Percentiles rank a stretch among this genome's conserved stretches.
These are phyloP conservation scores for Cyberlindnera maritima DNA, from an alignment of 805 yeast genomes.

Conservation along the genomic window DNA sequence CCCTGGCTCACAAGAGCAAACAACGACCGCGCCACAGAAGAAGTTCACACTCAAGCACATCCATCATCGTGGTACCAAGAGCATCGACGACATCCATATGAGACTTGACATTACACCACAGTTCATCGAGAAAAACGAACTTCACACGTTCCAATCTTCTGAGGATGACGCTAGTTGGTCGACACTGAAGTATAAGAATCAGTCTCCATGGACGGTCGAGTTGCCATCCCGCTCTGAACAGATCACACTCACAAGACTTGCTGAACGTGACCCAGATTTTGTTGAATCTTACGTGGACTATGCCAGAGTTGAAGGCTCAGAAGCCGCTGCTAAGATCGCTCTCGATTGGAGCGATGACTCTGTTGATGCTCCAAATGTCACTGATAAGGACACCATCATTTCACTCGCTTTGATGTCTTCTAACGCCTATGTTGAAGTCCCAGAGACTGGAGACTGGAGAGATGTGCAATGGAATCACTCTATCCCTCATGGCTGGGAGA, in stretches of 20 bases:
- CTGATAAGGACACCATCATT: slow-evolving; percentile 70
- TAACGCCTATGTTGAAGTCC: slow-evolving; percentile 83
- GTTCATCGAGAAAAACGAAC: slow-evolving; percentile 27
- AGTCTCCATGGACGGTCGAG: slow-evolving; percentile 39
- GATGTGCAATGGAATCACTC: slow-evolving; percentile 65
- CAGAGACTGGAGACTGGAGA: slow-evolving; percentile 82
- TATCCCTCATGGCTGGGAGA: slow-evolving; percentile 83
- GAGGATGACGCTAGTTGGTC: slow-evolving; percentile 16
- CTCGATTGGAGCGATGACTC: slow-evolving; percentile 67
- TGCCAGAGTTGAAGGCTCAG: slow-evolving; percentile 39
- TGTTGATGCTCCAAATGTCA: slow-evolving; percentile 66
- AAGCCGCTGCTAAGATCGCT: slow-evolving; percentile 34
- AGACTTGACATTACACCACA: slow-evolving; percentile 49
- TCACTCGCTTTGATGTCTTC: slow-evolving; percentile 82
- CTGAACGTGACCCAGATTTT: slow-evolving; percentile 53
- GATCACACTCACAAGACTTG: slow-evolving; percentile 36
- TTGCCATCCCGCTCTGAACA: slow-evolving; percentile 30
- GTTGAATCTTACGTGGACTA: slow-evolving; percentile 64
- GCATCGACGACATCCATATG: slow-evolving; percentile 40
- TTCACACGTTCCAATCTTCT: slow-evolving; percentile 4
- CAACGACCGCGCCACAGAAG: slow-evolving; percentile 1
- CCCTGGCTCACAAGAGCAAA: background rate
- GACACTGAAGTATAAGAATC: slow-evolving; percentile 22
- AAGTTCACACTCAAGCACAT: slow-evolving; percentile 49
- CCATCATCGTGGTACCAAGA: slow-evolving; percentile 57